Conservation (phyloP, 495 filamentous ascomycete genomes). For the Lindgomyces ingoldianus region DNA sequence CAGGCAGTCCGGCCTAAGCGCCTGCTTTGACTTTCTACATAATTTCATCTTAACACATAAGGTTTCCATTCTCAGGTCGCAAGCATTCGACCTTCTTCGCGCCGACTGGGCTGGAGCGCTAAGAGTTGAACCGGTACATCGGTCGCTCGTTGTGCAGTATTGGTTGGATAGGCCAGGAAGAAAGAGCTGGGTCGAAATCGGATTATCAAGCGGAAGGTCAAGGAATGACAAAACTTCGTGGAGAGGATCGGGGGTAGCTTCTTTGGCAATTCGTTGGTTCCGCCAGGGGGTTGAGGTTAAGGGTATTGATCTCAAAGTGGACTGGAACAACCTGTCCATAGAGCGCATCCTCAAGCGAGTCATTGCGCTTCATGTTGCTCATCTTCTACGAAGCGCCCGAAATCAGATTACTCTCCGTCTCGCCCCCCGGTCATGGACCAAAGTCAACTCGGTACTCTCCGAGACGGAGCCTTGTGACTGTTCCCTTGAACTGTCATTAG, state of each 20-base stretch:
- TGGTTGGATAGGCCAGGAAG: conserved; percentile 68
- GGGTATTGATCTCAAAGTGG: conserved; percentile 63
- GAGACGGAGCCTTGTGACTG: conserved; percentile 65
- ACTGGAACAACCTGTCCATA: conserved; percentile 66
- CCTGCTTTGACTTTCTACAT: conserved; percentile 83
- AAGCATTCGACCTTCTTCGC: conserved; percentile 66
- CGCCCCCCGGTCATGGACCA: conserved; percentile 41
- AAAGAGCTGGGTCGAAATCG: conserved; percentile 91
- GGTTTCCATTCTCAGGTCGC: conserved; percentile 72
- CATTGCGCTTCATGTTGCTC: conserved; percentile 70
- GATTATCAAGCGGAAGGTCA: conserved; percentile 64
- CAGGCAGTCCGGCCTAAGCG: conserved; percentile 62
- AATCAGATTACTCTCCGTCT: conserved; percentile 50
- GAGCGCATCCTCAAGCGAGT: conserved; percentile 70
- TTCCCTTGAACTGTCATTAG: conserved; percentile 64
- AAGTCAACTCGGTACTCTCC: conserved; percentile 40
- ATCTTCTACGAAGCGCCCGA: conserved; percentile 64
- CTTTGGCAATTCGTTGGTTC: conserved; percentile 78
- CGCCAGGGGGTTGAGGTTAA: conserved; percentile 72
- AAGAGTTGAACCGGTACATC: conserved; percentile 71
- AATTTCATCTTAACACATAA: conserved; percentile 85
- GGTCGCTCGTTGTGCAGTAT: conserved; percentile 84
- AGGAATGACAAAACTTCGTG: conserved; percentile 45
- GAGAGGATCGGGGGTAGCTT: conserved; percentile 46
- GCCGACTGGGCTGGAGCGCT: conserved; percentile 75